Percentiles rank a stretch among this genome's conserved stretches.
Conservation (phyloP, 2,329 filamentous ascomycete genomes). For the Trichoderma asperellum region DNA sequence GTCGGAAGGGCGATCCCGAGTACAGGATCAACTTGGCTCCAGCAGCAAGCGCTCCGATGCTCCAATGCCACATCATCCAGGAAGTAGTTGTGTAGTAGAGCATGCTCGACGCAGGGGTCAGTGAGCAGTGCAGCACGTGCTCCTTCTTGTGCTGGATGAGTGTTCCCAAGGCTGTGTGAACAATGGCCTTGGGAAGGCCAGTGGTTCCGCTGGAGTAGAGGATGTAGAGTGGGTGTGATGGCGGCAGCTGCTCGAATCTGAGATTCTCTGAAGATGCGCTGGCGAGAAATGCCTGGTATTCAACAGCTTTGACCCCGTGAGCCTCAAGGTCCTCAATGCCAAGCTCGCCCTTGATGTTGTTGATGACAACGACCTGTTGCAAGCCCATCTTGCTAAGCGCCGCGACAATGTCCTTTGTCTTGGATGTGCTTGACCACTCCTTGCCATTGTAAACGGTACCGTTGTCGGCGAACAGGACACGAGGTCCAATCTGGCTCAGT, state of each 20-base stretch:
- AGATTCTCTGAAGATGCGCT: conserved; percentile 51
- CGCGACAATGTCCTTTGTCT: conserved; percentile 75
- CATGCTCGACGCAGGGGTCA: conserved; percentile 71
- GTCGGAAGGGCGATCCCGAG: conserved; percentile 87
- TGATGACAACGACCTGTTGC: conserved; percentile 73
- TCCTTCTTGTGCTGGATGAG: conserved; percentile 98
- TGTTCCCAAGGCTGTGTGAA: conserved; percentile 88
- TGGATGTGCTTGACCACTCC: conserved; percentile 76
- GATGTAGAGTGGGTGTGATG: conserved; percentile 90
- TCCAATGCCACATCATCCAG: conserved; percentile 99
- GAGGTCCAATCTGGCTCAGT: conserved; percentile 81
- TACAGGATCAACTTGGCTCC: conserved; percentile 87
- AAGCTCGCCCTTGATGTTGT: conserved; percentile 59
- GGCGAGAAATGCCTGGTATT: conserved; percentile 53
- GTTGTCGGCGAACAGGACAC: conserved; percentile 83
- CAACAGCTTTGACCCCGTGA: conserved; percentile 47
- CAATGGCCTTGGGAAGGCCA: conserved; percentile 84
- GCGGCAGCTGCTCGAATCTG: conserved; percentile 74
- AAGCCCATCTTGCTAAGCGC: conserved; percentile 64
- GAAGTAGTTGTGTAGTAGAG: conserved; percentile 95
- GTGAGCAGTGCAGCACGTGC: conserved; percentile 82
- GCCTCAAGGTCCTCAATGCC: conserved; percentile 48
- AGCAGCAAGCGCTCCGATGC: conserved; percentile 80
- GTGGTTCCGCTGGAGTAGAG: conserved; percentile 94
- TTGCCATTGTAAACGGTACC: conserved; percentile 91